Evolutionary conservation across 805 yeast genomes (phyloP).

Genomic region (Sugiyamaella americana): DNA sequence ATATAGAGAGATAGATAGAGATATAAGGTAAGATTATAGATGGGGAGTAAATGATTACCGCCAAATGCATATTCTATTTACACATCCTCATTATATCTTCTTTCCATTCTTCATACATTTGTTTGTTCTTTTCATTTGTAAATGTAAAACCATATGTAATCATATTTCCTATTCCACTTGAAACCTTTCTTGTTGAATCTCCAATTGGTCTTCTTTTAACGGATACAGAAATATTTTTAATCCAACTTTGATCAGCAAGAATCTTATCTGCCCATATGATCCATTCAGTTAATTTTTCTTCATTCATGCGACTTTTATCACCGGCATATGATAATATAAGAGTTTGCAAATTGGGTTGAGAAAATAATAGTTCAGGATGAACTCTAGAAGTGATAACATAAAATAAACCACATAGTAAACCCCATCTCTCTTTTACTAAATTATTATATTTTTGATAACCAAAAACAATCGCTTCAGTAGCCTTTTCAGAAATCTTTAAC

Average conservation of each 20-base stretch:
- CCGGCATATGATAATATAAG: neutral
- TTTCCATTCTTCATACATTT: slow-evolving; percentile 19
- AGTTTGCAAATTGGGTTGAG: neutral
- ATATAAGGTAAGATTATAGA: no score
- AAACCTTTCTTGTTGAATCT: slow-evolving; percentile 14
- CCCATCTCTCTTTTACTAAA: slow-evolving; percentile 33
- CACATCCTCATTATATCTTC: neutral
- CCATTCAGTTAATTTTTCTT: slow-evolving; percentile 29
- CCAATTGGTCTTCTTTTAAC: slow-evolving; percentile 6
- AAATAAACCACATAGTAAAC: slow-evolving; percentile 30
- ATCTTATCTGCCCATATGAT: slow-evolving; percentile 29
- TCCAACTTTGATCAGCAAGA: slow-evolving; percentile 32
- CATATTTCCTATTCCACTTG: slow-evolving; percentile 25
- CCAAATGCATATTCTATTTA: no score
- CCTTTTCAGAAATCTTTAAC: slow-evolving; percentile 17
- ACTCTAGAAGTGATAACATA: slow-evolving; percentile 26
- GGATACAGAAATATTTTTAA: slow-evolving; percentile 21
- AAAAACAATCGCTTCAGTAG: slow-evolving; percentile 21
- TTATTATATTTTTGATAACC: slow-evolving; percentile 27
- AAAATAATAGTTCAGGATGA: slow-evolving; percentile 24
- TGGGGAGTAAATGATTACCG: no score
- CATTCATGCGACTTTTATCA: slow-evolving; percentile 2
- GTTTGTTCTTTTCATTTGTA: slow-evolving; percentile 11
- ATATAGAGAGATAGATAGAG: no score
- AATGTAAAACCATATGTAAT: slow-evolving; percentile 18